phyloP scores from a whole-genome alignment of 306 rosid genomes.

The Elaeagnus macrophylla region DNA sequence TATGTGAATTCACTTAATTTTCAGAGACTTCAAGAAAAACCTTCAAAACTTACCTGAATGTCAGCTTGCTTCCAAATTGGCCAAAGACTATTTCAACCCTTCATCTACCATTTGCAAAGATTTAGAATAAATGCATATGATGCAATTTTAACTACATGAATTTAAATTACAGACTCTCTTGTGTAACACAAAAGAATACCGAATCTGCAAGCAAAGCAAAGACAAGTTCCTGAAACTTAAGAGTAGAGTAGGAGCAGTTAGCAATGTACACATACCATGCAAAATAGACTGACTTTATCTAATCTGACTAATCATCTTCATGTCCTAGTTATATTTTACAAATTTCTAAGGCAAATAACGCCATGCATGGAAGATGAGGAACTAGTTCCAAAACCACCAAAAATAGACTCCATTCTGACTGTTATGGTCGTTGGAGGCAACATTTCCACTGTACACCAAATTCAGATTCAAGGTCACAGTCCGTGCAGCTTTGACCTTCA shows the following conservation, averaged over 20 bases:
- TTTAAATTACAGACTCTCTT: conserved; percentile 38
- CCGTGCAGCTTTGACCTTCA: conserved; percentile 15
- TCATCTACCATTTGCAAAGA: too few relatives aligned
- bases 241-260: conserved; percentile 43
- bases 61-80: too few relatives aligned
- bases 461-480: conserved; percentile 18
- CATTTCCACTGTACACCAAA: conserved; percentile 30
- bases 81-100: too few relatives aligned
- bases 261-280: conserved; percentile 60
- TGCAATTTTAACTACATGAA: conserved; percentile 22
- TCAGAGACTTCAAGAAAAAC: too few relatives aligned
- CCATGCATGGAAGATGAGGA: conserved; percentile 1
- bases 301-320: conserved; percentile 22
- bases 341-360: conserved; percentile 22
- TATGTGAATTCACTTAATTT: too few relatives aligned
- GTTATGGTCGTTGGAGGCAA: conserved; percentile 17
- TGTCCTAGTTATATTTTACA: conserved; percentile 64
- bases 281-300: conserved; percentile 30
- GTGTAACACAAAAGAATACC: conserved; percentile 46
- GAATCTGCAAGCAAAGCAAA: conserved; percentile 54
- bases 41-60: too few relatives aligned
- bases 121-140: too few relatives aligned
- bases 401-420: conserved; percentile 8
- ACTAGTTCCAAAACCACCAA: conserved; percentile 1
- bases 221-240: conserved; percentile 25